Percentiles rank a stretch among this genome's conserved stretches.
Conservation (phyloP, 352 stramenopile genomes). For the Pythium myriotylum region DNA sequence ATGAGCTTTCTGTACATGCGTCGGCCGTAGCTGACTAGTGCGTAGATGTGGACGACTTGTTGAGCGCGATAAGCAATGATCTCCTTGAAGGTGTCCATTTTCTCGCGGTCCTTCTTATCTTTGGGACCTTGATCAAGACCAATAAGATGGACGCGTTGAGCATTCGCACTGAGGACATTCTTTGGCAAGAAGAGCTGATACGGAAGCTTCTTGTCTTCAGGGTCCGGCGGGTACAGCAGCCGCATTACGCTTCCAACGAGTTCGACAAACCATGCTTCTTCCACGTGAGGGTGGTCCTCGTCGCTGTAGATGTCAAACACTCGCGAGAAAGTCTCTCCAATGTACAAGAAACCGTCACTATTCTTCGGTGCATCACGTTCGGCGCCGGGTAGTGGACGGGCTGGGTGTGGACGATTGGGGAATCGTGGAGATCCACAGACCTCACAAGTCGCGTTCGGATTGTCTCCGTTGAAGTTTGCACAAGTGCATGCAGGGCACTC, state of each 20-base stretch:
- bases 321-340: slow-evolving; percentile 63
- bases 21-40: slow-evolving; percentile 96
- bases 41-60: slow-evolving; percentile 96
- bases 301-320: slow-evolving; percentile 83
- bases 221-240: slow-evolving; percentile 71
- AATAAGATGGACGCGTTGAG: slow-evolving; percentile 57
- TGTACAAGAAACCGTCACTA: slow-evolving; percentile 59
- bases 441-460: slow-evolving; percentile 72
- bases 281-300: slow-evolving; percentile 60
- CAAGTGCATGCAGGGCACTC: slow-evolving; percentile 83
- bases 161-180: slow-evolving; percentile 46
- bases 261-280: slow-evolving; percentile 79
- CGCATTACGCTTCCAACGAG: slow-evolving; percentile 61
- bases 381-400: slow-evolving; percentile 20
- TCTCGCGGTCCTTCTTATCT: slow-evolving; percentile 76
- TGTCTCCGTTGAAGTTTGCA: slow-evolving; percentile 88
- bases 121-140: slow-evolving; percentile 69
- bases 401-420: slow-evolving; percentile 26
- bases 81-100: slow-evolving; percentile 96
- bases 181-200: slow-evolving; percentile 75
- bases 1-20: slow-evolving; percentile 96
- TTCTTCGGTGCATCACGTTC: slow-evolving; percentile 21
- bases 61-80: slow-evolving; percentile 93
- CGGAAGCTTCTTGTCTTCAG: slow-evolving; percentile 80
- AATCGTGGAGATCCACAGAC: slow-evolving; percentile 66